Conservation (phyloP, 2,329 filamentous ascomycete genomes). For the Diaporthe australafricana region DNA sequence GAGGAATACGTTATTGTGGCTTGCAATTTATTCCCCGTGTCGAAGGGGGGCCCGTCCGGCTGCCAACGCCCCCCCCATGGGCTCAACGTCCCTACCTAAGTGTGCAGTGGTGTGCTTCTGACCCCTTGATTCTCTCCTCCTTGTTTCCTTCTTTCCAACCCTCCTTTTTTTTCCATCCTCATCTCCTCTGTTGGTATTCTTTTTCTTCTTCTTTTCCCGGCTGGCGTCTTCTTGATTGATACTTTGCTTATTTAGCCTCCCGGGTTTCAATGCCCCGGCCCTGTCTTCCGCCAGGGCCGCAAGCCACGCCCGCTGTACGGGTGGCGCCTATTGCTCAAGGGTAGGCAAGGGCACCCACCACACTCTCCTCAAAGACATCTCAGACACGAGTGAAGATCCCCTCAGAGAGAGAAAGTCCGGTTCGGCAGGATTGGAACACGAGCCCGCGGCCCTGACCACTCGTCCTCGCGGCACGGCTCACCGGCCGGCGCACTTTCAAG, state of each 20-base stretch:
- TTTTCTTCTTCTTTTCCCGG: background rate
- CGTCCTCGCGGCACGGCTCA: background rate
- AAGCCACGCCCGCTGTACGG: background rate
- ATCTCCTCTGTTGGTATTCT: no score
- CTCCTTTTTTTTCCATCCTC: background rate
- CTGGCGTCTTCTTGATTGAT: background rate
- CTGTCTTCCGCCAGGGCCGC: constrained; percentile 4
- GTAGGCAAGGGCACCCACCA: background rate
- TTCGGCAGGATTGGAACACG: constrained; percentile 14
- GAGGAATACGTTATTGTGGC: background rate
- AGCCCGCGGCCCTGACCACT: constrained; percentile 9
- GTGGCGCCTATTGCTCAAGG: background rate
- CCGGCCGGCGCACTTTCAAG: constrained; percentile 7
- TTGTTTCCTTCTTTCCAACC: background rate
- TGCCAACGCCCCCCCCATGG: background rate
- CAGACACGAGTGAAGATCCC: constrained; percentile 11
- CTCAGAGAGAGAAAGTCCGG: constrained; percentile 1
- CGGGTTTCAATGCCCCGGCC: constrained; percentile 14
- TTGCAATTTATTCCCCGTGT: constrained; percentile 18
- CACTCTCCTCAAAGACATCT: no score
- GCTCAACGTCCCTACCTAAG: constrained; percentile 28
- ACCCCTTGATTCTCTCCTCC: background rate
- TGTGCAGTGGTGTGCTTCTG: background rate
- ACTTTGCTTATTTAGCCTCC: constrained; percentile 21
- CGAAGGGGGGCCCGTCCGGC: background rate